Base-by-base conservation (phyloP, 202 grass and related monocot genomes). In the Dendrocalamus latiflorus region DNA sequence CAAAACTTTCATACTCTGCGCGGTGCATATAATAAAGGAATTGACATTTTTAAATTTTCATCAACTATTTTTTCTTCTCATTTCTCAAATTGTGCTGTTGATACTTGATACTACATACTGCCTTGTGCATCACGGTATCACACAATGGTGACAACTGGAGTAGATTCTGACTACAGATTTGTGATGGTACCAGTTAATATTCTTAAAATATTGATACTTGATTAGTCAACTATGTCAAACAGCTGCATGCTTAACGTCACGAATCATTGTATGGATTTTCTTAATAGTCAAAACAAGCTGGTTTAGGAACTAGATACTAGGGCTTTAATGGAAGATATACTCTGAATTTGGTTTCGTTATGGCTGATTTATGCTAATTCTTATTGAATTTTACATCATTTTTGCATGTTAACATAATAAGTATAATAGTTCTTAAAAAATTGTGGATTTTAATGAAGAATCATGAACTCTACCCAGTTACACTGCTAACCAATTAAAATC, bases 121-220 rank as follows among this genome's bases (percentile, higher is more conserved):
- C 34, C 4, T 36, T 36, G 25, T 22, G 60, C 3, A 22, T 49
- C 25, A 44, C 0, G 0, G 13, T 70, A 6, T 42, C 37, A 41
- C 10, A n/a, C 26, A 47, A 55, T 68, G 56, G 51, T 53, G 70
- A 36, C 24, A 70, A 28, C 9, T 33, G 8, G 30, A 77, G n/a
- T 38, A 77, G 16, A 44, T 77, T 84, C 37, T 59, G 44, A 54
- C 61, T 74, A 28, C 38, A 88, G 36, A 39, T 78, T 65, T 65
- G 45, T 14, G 16, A 73, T 73, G 11, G 17, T 59, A 1, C 51
- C 65, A 77, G 21, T 53, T 70, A 57, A 13, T 51, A 43, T 82
- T 64, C n/a, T 75, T 26, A 22, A 74, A n/a, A 36, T 69, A 0
- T 6, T 75, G 18, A 39, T 68, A 80, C 47, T 62, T 81, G n/a